Conservation (phyloP, 2,329 filamentous ascomycete species). For the Cucurbitaria berberidis region DNA sequence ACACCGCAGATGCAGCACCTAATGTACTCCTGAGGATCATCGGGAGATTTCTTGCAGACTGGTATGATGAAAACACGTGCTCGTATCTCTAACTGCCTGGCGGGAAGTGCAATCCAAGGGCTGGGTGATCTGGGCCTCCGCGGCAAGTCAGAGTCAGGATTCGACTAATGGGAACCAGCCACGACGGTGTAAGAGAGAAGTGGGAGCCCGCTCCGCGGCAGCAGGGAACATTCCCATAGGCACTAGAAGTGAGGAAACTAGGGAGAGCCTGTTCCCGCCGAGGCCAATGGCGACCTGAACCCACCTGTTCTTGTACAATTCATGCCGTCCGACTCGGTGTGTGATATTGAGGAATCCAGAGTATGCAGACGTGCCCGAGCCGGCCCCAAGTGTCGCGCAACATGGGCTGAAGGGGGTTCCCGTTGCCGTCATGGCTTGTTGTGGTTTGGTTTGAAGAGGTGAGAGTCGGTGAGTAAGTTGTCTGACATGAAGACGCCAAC, state of each 20-base stretch:
- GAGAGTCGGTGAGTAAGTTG: constrained; percentile 32
- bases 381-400: constrained; percentile 2
- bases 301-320: constrained; percentile 13
- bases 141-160: constrained; percentile 16
- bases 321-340: constrained; percentile 5
- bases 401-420: not conserved
- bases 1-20: constrained; percentile 21
- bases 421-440: not conserved
- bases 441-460: not conserved
- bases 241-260: constrained; percentile 16
- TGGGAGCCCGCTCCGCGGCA: constrained; percentile 22
- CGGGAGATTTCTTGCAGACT: constrained; percentile 14
- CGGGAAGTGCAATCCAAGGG: constrained; percentile 12
- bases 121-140: constrained; percentile 9
- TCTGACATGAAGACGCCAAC: constrained; percentile 10
- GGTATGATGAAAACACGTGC: constrained; percentile 35
- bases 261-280: constrained; percentile 28
- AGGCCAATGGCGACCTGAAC: constrained; percentile 24
- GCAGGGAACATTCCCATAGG: constrained; percentile 31
- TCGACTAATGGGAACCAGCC: constrained; percentile 40
- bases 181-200: constrained; percentile 30
- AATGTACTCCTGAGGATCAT: constrained; percentile 26
- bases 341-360: constrained; percentile 10
- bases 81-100: constrained; percentile 27
- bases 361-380: constrained; percentile 38